phyloP scores from a whole-genome alignment of 768 basidiomycete species.

The Pisolithus marmoratus region DNA sequence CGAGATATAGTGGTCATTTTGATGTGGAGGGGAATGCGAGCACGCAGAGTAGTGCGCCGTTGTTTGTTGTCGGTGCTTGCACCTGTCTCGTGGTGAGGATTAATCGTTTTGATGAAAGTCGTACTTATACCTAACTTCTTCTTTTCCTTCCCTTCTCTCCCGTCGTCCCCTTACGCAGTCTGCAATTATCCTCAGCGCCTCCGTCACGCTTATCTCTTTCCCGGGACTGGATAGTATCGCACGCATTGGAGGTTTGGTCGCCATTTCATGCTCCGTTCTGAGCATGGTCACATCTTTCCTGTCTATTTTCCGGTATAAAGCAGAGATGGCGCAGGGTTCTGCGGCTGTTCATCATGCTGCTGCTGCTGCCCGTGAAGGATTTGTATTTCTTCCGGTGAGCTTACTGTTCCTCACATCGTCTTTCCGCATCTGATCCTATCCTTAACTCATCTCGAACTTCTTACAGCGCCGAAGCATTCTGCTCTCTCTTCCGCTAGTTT shows the following conservation, averaged over 20 bases:
- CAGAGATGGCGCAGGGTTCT: conserved; percentile 51
- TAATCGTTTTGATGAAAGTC: conserved; percentile 2
- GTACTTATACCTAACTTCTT: conserved; percentile 16
- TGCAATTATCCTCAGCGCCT: conserved; percentile 74
- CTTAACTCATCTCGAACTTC: conserved; percentile 3
- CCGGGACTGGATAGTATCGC: conserved; percentile 64
- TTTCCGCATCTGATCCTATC: neutral
- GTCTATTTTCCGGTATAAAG: conserved; percentile 65
- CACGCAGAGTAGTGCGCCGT: conserved; percentile 41
- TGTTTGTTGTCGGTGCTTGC: conserved; percentile 61
- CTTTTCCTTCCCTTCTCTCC: too few species aligned
- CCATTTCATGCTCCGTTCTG: conserved; percentile 61
- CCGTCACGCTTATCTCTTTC: conserved; percentile 75
- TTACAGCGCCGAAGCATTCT: conserved; percentile 47
- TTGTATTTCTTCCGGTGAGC: conserved; percentile 48
- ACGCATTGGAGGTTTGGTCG: conserved; percentile 60
- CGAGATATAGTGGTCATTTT: conserved; percentile 37
- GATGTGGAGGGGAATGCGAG: conserved; percentile 52
- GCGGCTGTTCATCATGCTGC: conserved; percentile 31
- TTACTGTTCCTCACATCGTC: neutral
- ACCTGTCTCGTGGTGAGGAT: conserved; percentile 55
- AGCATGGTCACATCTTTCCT: conserved; percentile 66
- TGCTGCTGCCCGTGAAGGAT: conserved; percentile 44
- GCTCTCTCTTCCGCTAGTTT: conserved; percentile 68
- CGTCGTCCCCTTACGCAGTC: conserved; percentile 41